Conservation (phyloP, 1,139 yeast species). For the Geotrichum histeridarum region DNA sequence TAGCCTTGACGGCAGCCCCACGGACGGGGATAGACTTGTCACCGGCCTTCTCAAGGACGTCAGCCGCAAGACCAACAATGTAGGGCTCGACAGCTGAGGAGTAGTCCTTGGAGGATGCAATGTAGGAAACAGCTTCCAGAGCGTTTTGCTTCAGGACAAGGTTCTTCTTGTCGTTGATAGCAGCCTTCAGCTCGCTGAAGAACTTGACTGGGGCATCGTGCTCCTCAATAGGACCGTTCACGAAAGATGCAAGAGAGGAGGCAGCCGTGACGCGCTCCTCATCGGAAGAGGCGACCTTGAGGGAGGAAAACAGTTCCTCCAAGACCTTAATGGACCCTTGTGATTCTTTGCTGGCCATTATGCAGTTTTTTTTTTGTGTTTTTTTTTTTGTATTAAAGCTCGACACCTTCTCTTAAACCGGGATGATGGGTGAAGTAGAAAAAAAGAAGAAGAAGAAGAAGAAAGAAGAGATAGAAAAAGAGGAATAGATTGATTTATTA, state of each 20-base stretch:
- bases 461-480: not conserved
- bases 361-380: constrained; percentile 5
- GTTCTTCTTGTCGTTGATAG: constrained; percentile 76
- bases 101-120: constrained; percentile 73
- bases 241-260: constrained; percentile 82
- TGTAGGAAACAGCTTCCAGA: constrained; percentile 76
- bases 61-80: constrained; percentile 68
- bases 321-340: constrained; percentile 54
- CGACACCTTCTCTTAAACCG: constrained; percentile 1
- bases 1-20: constrained; percentile 65
- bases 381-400: not conserved
- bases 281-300: constrained; percentile 71
- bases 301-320: constrained; percentile 87
- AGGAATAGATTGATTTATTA: not conserved
- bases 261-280: constrained; percentile 87
- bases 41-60: constrained; percentile 75
- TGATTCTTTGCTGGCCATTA: constrained; percentile 31
- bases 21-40: constrained; percentile 79
- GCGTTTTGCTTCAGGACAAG: constrained; percentile 59
- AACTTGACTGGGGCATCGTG: constrained; percentile 94
- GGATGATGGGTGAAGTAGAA: not conserved
- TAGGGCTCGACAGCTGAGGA: constrained; percentile 94
- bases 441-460: not conserved
- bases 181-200: constrained; percentile 69
- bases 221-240: constrained; percentile 95